Conservation (phyloP, 2,329 filamentous ascomycete genomes). For the Aspergillus luchuensis region DNA sequence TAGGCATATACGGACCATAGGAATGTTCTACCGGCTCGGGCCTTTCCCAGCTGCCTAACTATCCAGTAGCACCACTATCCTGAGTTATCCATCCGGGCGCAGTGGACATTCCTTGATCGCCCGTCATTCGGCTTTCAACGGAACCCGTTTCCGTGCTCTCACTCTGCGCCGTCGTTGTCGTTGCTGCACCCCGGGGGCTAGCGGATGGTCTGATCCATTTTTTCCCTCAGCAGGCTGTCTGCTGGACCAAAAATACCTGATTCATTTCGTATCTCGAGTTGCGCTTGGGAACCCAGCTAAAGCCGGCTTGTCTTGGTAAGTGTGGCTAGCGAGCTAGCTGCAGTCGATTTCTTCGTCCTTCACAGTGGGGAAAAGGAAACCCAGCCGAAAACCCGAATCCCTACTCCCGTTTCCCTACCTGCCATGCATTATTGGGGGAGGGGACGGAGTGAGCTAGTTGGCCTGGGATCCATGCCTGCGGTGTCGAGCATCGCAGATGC, state of each 20-base stretch:
- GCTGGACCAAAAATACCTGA: not conserved
- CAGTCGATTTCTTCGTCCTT: not conserved
- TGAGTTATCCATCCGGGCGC: not conserved
- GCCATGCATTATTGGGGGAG: not conserved
- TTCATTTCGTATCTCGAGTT: not conserved
- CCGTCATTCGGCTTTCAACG: slow-evolving; percentile 5
- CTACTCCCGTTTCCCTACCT: not conserved
- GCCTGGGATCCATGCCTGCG: not conserved
- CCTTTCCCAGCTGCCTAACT: not conserved
- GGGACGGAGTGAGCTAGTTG: slow-evolving; percentile 1
- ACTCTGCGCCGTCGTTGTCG: not conserved
- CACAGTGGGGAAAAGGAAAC: not conserved
- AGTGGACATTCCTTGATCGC: not conserved
- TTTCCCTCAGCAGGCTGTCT: not conserved
- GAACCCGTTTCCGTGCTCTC: slow-evolving; percentile 5
- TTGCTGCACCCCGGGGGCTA: slow-evolving; percentile 1
- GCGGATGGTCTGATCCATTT: slow-evolving; percentile 6
- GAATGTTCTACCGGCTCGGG: not conserved
- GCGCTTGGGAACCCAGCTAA: not conserved
- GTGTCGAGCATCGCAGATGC: not conserved
- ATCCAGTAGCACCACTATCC: not conserved
- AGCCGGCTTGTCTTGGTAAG: not conserved
- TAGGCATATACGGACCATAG: not conserved
- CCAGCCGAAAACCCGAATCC: not conserved
- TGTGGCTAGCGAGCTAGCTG: slow-evolving; percentile 4